Base-by-base conservation (phyloP, 177 flowering plant species). In the Vitis hybrid region DNA sequence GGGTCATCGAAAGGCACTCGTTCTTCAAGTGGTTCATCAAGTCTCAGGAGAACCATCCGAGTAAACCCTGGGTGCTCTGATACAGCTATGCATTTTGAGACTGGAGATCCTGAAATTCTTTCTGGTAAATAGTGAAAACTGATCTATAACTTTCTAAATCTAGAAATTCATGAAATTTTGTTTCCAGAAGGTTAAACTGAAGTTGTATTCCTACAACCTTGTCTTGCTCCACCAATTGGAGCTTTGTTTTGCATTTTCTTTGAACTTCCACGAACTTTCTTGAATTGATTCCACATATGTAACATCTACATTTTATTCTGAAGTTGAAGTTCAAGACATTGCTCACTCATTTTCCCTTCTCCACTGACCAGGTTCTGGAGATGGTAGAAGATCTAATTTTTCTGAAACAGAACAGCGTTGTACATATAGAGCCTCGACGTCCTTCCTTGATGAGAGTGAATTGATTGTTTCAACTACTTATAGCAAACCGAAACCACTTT, bases 351-450 rank as follows among this genome's bases (percentile, higher is more conserved):
- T 70, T 73, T 53, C 7, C 15, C 55, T 50, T 51, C 51, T 64
- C 64, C 53, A 67, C 18, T 60, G 21, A 52, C 65, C 64, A 74
- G 80, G 73, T 67, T 48, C 60, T 50, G n/a, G 33, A 65, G 68
- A 71, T 73, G 64, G 69, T 51, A 26, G 64, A 61, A 62, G 68
- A 71, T 57, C 69, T 33, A 60, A 33, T 71, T 31, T 70, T 26
- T 0, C 66, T 58, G 75, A 70, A 65, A 77, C 16, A 64, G 86
- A 80, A 60, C 70, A 55, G 22, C 90, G 89, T 11, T 64, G 59
- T 39, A 70, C 76, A n/a, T 80, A 81, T 67, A 82, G 56, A 64
- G 81, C 87, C n/a, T 74, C 74, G 82, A 61, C 1, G 53, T 69
- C 78, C 49, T 70, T 73, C 74, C 63, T 65, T 4, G 74, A 64